Evolutionary conservation across 371 early-diverging fungal genomes (phyloP).

Genomic region (Syncephalis fuscata): DNA sequence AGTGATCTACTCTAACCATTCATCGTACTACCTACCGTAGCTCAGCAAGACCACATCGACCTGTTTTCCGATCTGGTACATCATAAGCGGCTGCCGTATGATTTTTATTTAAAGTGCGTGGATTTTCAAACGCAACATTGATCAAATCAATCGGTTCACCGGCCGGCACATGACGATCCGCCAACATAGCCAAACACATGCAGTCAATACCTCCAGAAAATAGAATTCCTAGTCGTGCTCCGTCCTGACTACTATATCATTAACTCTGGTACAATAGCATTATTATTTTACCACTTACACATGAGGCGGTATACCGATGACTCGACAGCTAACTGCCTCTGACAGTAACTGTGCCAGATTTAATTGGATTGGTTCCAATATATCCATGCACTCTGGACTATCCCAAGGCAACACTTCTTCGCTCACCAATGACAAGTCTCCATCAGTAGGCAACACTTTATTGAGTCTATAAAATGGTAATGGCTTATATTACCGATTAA

Average conservation of each 20-base stretch:
- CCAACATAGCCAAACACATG: slow-evolving; percentile 64
- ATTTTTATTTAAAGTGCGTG: slow-evolving; percentile 21
- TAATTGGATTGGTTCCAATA: not conserved
- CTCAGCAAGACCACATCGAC: slow-evolving; percentile 40
- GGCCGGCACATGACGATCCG: slow-evolving; percentile 42
- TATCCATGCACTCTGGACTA: not conserved
- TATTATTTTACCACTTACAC: slow-evolving; percentile 17
- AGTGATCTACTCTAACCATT: not conserved
- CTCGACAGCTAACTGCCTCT: slow-evolving; percentile 32
- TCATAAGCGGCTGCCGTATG: slow-evolving; percentile 25
- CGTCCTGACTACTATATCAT: not conserved
- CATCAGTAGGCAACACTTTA: slow-evolving; percentile 13
- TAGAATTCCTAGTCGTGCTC: slow-evolving; percentile 48
- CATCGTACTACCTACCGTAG: slow-evolving; percentile 16
- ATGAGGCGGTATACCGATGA: slow-evolving; percentile 30
- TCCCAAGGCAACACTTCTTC: not conserved
- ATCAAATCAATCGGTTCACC: slow-evolving; percentile 76
- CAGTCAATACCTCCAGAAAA: slow-evolving; percentile 96
- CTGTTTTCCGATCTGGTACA: slow-evolving; percentile 86
- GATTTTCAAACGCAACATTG: slow-evolving; percentile 93
- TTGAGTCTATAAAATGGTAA: slow-evolving; percentile 33
- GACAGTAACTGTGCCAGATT: slow-evolving; percentile 20
- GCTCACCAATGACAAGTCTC: slow-evolving; percentile 7
- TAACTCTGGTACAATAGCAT: not conserved
- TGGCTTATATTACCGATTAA: slow-evolving; percentile 6